Base-by-base conservation (phyloP, 441 rosid genomes). In the Gossypium trilobum region DNA sequence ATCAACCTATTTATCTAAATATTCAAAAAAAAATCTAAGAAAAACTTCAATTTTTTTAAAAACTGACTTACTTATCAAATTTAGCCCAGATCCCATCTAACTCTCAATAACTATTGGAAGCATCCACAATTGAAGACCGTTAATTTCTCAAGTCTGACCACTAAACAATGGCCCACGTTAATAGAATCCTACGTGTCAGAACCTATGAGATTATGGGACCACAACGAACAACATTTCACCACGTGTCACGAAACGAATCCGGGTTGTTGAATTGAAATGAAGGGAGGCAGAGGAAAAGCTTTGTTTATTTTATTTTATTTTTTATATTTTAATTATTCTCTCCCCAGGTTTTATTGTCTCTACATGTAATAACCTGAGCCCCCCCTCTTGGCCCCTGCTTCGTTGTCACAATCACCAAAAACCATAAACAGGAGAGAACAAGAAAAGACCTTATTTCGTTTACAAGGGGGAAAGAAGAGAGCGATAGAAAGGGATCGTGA, bases 321-420 rank as follows among this genome's bases (percentile, higher is more conserved):
- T 46, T 33, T 33, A 46, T 33, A 46, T 46, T 46, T 46, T 46
- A 46, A 46, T 20, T 56, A 16, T 7, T 29, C 55, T 16, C 33
- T 29, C 55, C 10, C 10, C 75, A 62, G 79, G 68, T 51, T 3
- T 57, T 44, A 9, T n/a, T 44, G 69, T 62, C 14, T 33, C 75
- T 27, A 68, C 74, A 36, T 58, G 74, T 3, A 50, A 61, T 69
- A 73, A 74, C 61, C 74, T 59, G 75, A 74, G 75, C 54, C 67
- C 46, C 23, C 33, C 9, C 56, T 6, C 71, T 20, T 64, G 66
- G 25, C 14, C 48, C 19, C 39, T 73, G 75, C 74, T 71, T 75
- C 77, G 81, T 77, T 75, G 85, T 77, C 80, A 58, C 76, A 14
- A 81, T 75, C 78, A 51, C 63, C 71, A 72, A 73, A 73, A 76